A percentile compares a stretch with the other conserved stretches of the same genome.
Evolutionary conservation across 331 rosid genomes (phyloP).

Genomic region (Malus hybrid): DNA sequence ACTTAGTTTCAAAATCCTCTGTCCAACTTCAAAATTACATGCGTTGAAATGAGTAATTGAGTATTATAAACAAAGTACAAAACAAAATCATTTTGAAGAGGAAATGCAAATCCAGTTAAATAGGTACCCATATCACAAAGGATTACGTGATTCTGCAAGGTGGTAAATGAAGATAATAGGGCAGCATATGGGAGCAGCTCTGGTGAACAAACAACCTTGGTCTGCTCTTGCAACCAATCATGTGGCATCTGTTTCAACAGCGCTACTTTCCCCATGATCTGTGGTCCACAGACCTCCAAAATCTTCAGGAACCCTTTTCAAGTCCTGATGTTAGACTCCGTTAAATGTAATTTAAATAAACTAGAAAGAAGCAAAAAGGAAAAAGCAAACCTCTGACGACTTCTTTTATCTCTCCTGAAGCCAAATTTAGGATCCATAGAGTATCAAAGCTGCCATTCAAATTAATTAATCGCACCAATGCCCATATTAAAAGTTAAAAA

Average conservation of each 20-base stretch:
- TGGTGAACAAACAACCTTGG: conserved; percentile 22
- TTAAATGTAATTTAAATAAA: conserved; percentile 1
- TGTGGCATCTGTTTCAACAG: conserved; percentile 45
- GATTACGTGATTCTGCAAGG: conserved; percentile 50
- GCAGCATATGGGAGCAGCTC: conserved; percentile 44
- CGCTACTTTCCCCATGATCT: conserved; percentile 44
- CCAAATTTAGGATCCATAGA: conserved; percentile 65
- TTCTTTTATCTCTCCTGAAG: conserved; percentile 45
- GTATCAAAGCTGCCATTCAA: conserved; percentile 54
- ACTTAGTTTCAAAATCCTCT: conserved; percentile 61
- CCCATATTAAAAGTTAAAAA: neutral
- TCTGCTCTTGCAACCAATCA: conserved; percentile 43
- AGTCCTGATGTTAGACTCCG: conserved; percentile 13
- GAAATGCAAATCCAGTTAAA: neutral
- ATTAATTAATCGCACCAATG: conserved; percentile 1
- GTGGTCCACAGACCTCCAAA: conserved; percentile 49
- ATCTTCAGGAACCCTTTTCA: conserved; percentile 47
- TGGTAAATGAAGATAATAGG: conserved; percentile 60
- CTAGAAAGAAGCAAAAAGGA: neutral
- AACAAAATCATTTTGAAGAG: conserved; percentile 8
- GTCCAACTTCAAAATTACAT: conserved; percentile 55
- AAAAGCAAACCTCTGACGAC: conserved; percentile 52
- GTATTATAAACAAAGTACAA: neutral
- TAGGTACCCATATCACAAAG: conserved; percentile 62
- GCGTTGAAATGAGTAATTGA: conserved; percentile 12